Conservation (phyloP, 345 rosid species). For the Physaria fendleri region DNA sequence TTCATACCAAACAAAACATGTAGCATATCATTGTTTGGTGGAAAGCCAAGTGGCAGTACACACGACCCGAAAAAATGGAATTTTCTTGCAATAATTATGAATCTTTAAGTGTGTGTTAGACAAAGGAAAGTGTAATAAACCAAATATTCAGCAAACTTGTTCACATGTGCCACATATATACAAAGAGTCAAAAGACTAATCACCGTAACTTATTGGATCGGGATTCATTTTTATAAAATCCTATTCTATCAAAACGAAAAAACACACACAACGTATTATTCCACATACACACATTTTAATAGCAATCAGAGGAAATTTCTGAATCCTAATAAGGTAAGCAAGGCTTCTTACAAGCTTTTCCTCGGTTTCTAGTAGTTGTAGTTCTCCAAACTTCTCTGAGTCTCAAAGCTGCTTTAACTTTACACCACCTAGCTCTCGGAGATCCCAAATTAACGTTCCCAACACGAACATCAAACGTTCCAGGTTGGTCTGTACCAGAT, state of each 20-base stretch:
- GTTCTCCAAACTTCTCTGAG: conserved; percentile 28
- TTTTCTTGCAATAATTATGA: not conserved
- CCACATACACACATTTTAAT: not conserved
- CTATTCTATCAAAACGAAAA: not conserved
- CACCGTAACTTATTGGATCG: conserved; percentile 13
- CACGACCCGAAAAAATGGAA: not conserved
- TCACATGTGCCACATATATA: no score
- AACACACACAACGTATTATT: not conserved
- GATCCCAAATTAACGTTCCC: conserved; percentile 18
- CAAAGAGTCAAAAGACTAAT: no score
- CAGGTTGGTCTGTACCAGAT: conserved; percentile 20
- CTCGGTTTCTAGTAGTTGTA: conserved; percentile 15
- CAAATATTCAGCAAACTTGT: conserved; percentile 11
- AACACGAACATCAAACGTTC: conserved; percentile 23
- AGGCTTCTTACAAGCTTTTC: conserved; percentile 2
- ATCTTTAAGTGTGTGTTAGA: conserved; percentile 4
- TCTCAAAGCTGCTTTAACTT: conserved; percentile 56
- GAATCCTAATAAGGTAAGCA: not conserved
- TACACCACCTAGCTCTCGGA: conserved; percentile 60
- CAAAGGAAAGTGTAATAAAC: conserved; percentile 3
- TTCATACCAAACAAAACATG: conserved; percentile 27
- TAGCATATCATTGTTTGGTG: conserved; percentile 33
- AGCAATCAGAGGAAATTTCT: not conserved
- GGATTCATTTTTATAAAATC: conserved; percentile 7
- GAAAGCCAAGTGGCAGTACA: conserved; percentile 37